Conservation (phyloP, 352 stramenopile genomes). For the Phytophthora ohioensis region DNA sequence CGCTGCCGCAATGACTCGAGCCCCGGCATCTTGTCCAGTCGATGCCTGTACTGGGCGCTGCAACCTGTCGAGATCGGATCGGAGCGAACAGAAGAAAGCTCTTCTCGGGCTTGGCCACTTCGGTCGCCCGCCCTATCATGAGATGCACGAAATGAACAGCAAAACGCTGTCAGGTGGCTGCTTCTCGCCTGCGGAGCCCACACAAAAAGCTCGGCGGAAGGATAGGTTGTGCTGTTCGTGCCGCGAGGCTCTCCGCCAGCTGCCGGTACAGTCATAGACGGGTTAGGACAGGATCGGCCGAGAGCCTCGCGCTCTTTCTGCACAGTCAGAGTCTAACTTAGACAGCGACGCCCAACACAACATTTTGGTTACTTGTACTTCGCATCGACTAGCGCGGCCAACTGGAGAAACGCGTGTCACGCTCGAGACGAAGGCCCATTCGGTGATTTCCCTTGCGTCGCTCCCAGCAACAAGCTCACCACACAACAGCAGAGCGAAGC, state of each 20-base stretch:
- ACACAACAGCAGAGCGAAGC: neutral
- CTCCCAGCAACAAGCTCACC: neutral
- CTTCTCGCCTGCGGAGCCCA: neutral
- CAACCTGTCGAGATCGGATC: conserved; percentile 4
- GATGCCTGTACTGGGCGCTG: neutral
- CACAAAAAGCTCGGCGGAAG: conserved; percentile 10
- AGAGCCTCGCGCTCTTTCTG: conserved; percentile 3
- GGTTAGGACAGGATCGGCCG: conserved; percentile 12
- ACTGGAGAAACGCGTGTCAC: conserved; percentile 20
- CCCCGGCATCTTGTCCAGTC: neutral
- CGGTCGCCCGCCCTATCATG: conserved; percentile 30
- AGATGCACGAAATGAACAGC: conserved; percentile 32
- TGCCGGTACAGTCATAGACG: conserved; percentile 17
- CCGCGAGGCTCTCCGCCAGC: conserved; percentile 20
- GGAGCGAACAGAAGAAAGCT: conserved; percentile 27
- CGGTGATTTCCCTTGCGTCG: conserved; percentile 7
- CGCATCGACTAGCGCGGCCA: conserved; percentile 12
- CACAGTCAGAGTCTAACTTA: neutral
- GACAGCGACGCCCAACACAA: conserved; percentile 8
- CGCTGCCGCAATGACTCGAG: neutral
- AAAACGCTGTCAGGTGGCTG: conserved; percentile 1
- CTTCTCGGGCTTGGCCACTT: conserved; percentile 2
- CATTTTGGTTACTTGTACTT: conserved; percentile 23
- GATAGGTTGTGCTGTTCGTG: conserved; percentile 41
- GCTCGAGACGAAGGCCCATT: conserved; percentile 25